Base-by-base conservation (phyloP, 2,329 filamentous ascomycete species). In the Botrytis porri region DNA sequence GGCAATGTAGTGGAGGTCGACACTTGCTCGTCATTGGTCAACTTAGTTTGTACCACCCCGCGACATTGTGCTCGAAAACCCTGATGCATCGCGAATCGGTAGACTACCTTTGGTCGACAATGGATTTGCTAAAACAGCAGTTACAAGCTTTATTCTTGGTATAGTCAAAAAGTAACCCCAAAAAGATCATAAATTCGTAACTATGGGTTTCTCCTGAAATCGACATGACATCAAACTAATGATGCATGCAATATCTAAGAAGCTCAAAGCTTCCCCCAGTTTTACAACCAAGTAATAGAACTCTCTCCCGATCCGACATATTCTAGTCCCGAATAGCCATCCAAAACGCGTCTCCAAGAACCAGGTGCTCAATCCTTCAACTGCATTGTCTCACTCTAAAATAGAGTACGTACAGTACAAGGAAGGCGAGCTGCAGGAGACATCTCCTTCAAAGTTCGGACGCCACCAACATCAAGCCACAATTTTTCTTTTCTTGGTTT, bases 161-260 rank as follows among this genome's bases (percentile, higher is more conserved):
- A 41, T 60, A 14, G 29, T 62, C 12, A 29, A 37, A 29, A 62
- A 62, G 29, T 18, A 69, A 57, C n/a, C n/a, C 22, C 43, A 48
- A 41, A 69, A n/a, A 39, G 65, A 41, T 69, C 6, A 18, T 41
- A 41, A 22, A 66, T 9, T 20, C 35, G 35, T 25, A 54, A 32
- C 29, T 37, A 37, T 43, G 8, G 9, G 5, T 22, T 3, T 57
- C 63, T 35, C 63, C 65, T 41, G 35, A 39, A 41, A 57, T n/a
- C 32, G 35, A 45, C 59, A 64, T 70, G 69, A 64, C 69, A 70
- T 70, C 69, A 54, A 70, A 70, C 39, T 61, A 70, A 70, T 32
- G 57, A 61, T 35, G 54, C 39, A 61, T 61, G 54, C 25, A 43
- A 45, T 57, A 62, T 20, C 29, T 29, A 22, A 70, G 37, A 45